Conservation (phyloP, 305 asterid genomes). For the Fraxinus platypoda region DNA sequence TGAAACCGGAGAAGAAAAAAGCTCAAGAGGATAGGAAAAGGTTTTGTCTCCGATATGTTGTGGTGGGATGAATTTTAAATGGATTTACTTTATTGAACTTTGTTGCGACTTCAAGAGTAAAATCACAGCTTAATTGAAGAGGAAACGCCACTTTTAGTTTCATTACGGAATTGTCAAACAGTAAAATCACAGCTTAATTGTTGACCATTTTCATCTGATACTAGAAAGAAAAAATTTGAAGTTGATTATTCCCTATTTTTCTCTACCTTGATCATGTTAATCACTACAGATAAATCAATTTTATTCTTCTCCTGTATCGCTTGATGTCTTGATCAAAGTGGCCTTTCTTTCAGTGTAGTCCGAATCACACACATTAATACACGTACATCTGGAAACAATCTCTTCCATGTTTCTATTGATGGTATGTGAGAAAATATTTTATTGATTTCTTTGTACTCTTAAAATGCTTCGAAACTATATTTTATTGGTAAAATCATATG, state of each 20-base stretch:
- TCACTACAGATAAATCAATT: neutral
- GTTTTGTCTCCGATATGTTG: no score
- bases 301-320: neutral
- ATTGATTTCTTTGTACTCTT: no score
- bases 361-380: neutral
- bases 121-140: no score
- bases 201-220: neutral
- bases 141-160: neutral
- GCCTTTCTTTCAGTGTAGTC: neutral
- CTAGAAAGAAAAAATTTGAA: neutral
- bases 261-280: neutral
- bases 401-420: conserved; percentile 23
- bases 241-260: neutral
- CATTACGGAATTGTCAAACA: neutral
- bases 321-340: neutral
- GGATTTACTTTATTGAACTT: no score
- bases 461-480: no score
- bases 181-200: neutral
- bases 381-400: neutral
- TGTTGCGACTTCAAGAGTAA: no score
- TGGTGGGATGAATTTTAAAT: no score
- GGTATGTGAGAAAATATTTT: no score
- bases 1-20: no score
- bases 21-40: no score
- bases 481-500: no score